Conservation (phyloP, 495 filamentous ascomycete species). For the Aspergillus bertholletiae region DNA sequence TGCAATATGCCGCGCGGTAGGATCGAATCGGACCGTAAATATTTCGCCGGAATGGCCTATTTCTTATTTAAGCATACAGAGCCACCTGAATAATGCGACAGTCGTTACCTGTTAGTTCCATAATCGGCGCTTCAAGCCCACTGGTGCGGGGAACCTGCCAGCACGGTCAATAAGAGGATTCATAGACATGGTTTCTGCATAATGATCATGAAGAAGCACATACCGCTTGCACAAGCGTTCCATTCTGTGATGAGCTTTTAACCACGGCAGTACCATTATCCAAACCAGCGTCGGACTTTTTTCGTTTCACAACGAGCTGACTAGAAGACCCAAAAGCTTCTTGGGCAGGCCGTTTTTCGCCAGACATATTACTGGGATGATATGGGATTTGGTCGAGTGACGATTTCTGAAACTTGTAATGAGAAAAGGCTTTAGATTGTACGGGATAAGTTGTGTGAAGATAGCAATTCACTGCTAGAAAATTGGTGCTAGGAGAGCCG, state of each 20-base stretch:
- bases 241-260: conserved; percentile 64
- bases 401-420: too few species aligned
- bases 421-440: too few species aligned
- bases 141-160: conserved; percentile 76
- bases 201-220: conserved; percentile 26
- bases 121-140: conserved; percentile 83
- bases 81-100: background rate
- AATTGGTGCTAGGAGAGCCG: background rate
- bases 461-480: background rate
- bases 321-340: conserved; percentile 68
- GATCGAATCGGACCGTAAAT: conserved; percentile 88
- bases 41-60: conserved; percentile 73
- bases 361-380: conserved; percentile 62
- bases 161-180: conserved; percentile 8
- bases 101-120: conserved; percentile 81
- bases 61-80: background rate
- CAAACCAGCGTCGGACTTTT: conserved; percentile 67
- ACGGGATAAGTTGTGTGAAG: background rate
- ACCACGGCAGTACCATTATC: conserved; percentile 58
- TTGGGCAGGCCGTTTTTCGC: conserved; percentile 84
- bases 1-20: conserved; percentile 80
- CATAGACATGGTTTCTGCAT: background rate
- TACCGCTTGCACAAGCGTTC: conserved; percentile 82
- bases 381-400: too few species aligned
- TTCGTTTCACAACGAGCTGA: conserved; percentile 85